phyloP scores from a whole-genome alignment of 2,329 filamentous ascomycete species.

The Ophiostoma perfectum region DNA sequence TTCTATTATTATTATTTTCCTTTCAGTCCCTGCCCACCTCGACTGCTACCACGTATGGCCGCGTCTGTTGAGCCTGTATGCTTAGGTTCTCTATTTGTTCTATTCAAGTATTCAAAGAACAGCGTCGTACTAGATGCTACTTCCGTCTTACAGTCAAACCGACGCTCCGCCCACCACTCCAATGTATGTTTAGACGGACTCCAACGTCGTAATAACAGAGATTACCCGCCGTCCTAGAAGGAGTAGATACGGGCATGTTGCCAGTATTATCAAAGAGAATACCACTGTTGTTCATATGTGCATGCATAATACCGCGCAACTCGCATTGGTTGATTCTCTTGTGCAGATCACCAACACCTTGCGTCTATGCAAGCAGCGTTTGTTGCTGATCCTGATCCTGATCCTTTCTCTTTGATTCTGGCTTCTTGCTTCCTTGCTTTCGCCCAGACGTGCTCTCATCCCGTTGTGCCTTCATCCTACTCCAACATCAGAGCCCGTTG shows the following conservation, averaged over 20 bases:
- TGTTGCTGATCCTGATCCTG: background rate
- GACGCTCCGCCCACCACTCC: background rate
- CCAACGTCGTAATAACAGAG: background rate
- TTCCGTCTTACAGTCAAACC: slow-evolving; percentile 3
- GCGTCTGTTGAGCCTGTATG: slow-evolving; percentile 3
- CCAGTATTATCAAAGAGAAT: background rate
- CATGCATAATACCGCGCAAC: slow-evolving; percentile 7
- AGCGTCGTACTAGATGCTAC: background rate
- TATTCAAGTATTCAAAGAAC: no score
- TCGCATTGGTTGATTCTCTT: background rate
- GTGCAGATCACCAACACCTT: background rate
- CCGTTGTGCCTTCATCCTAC: background rate
- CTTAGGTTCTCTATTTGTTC: no score
- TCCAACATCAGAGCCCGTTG: background rate
- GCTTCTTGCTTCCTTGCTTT: background rate
- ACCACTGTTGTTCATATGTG: background rate
- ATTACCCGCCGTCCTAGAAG: background rate
- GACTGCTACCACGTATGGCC: background rate
- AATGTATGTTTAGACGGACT: background rate
- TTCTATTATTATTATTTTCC: background rate
- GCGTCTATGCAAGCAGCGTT: background rate
- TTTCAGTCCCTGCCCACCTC: background rate
- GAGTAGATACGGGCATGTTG: background rate
- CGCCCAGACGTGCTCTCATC: background rate
- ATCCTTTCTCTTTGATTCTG: background rate